Base-by-base conservation (phyloP, 371 early-diverging fungal species). In the Hamiltosporidium tvaerminnensis region DNA sequence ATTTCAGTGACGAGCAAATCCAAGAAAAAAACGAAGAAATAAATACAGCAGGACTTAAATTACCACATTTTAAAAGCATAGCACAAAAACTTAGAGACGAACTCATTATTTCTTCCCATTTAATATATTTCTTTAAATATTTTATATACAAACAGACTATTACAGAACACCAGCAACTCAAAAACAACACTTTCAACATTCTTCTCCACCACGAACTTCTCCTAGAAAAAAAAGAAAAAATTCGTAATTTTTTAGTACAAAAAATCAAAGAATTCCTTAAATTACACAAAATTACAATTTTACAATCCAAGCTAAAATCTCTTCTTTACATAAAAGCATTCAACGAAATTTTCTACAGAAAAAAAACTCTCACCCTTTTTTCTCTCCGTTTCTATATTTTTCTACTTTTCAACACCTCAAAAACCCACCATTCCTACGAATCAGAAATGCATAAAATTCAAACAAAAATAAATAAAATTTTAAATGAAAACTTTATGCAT, bases 401-500 rank as follows among this genome's bases (percentile, higher is more conserved):
- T 54, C 12, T 67, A n/a, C 56, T 63, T 47, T 9, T n/a, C 23
- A 23, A 49, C 3, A 49, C 5, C 3, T 3, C 49, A 23, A 16
- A 49, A 49, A 23, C n/a, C n/a, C n/a, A n/a, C n/a, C n/a, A n/a
- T n/a, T n/a, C n/a, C n/a, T n/a, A n/a, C n/a, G n/a, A n/a, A n/a
- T n/a, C n/a, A n/a, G n/a, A n/a, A n/a, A n/a, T n/a, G n/a, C n/a
- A n/a, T n/a, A n/a, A n/a, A n/a, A n/a, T n/a, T n/a, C n/a, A n/a
- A n/a, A n/a, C n/a, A n/a, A n/a, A n/a, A n/a, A n/a, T n/a, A n/a
- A n/a, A n/a, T n/a, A n/a, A n/a, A n/a, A n/a, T n/a, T n/a, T n/a
- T n/a, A n/a, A n/a, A n/a, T n/a, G 90, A 92, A 64, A 93, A 91
- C 76, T 84, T 84, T 48, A 80, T 82, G 44, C 76, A 85, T 9